These are phyloP conservation scores for Alternaria sp. DNA, from an alignment of 2,329 filamentous ascomycete genomes.

Conservation along the genomic window DNA sequence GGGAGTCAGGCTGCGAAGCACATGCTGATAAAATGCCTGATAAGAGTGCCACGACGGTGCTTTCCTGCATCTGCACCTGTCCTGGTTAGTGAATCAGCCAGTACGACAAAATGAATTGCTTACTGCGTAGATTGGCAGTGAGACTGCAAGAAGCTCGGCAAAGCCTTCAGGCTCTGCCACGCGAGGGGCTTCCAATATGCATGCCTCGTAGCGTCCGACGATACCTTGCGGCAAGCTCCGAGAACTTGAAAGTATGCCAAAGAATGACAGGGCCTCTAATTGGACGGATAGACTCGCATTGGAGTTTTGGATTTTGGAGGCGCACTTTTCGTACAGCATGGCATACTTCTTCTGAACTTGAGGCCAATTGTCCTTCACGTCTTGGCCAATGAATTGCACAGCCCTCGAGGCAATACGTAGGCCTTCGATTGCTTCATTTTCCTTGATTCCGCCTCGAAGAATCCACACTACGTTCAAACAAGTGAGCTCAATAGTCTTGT, in stretches of 20 bases:
- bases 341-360: constrained; percentile 24
- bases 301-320: constrained; percentile 32
- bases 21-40: constrained; percentile 21
- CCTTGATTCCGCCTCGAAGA: constrained; percentile 30
- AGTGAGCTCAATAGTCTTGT: constrained; percentile 41
- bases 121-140: constrained; percentile 38
- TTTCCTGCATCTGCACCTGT: constrained; percentile 29
- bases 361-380: constrained; percentile 30
- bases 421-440: constrained; percentile 36
- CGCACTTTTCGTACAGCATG: constrained; percentile 32
- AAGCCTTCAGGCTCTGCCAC: constrained; percentile 17
- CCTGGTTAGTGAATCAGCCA: constrained; percentile 3
- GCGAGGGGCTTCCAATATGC: constrained; percentile 13
- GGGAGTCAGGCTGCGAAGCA: constrained; percentile 3
- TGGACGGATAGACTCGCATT: constrained; percentile 30
- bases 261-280: constrained; percentile 39
- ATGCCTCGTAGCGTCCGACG: constrained; percentile 30
- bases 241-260: constrained; percentile 32
- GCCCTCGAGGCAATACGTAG: constrained; percentile 43
- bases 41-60: constrained; percentile 21
- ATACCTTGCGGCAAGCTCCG: constrained; percentile 23
- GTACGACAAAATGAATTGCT: constrained; percentile 3
- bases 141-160: constrained; percentile 26
- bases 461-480: constrained; percentile 41
- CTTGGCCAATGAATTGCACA: constrained; percentile 29